These are phyloP conservation scores for Gossypium lobatum DNA, from an alignment of 441 rosid species.

Conservation along the genomic window DNA sequence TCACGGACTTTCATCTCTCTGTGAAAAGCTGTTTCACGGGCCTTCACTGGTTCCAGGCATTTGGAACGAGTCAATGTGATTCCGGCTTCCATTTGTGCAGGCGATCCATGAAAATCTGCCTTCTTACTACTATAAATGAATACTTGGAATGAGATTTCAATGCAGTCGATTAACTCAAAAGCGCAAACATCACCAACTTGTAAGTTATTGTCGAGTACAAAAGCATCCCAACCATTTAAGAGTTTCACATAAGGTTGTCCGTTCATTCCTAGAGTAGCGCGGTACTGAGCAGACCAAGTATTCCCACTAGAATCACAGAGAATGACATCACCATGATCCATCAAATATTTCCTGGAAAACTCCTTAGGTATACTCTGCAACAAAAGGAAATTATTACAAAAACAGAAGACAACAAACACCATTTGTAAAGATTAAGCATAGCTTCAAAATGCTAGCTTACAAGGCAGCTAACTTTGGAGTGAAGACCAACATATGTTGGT, in stretches of 20 bases:
- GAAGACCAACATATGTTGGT: neutral
- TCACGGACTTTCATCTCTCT: neutral
- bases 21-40: neutral
- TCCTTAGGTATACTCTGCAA: neutral
- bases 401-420: neutral
- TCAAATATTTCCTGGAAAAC: constrained; percentile 6
- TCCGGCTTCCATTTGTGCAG: neutral
- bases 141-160: constrained; percentile 8
- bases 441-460: neutral
- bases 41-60: neutral
- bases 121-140: neutral
- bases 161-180: neutral
- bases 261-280: neutral
- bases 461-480: neutral
- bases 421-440: neutral
- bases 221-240: neutral
- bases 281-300: neutral
- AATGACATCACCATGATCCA: neutral
- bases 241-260: neutral
- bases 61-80: neutral
- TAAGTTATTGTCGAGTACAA: constrained; percentile 10
- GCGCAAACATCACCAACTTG: constrained; percentile 15
- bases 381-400: neutral
- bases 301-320: constrained; percentile 6
- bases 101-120: neutral